Percentiles rank a stretch among this genome's conserved stretches.
phyloP scores from a whole-genome alignment of 208 protist species.

The Willaertia magna region DNA sequence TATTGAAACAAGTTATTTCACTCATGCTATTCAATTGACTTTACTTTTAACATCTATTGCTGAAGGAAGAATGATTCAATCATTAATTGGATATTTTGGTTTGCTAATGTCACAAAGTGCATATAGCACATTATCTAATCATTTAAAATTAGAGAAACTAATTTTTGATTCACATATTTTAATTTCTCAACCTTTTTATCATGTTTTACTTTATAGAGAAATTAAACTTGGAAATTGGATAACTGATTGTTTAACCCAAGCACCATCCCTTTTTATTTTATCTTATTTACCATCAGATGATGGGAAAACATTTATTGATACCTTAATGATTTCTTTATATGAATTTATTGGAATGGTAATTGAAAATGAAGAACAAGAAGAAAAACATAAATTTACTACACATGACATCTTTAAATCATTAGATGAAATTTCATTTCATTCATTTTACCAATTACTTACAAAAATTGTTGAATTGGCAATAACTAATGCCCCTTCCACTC shows the following conservation, averaged over 20 bases:
- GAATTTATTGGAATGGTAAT: background rate
- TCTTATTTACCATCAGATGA: background rate
- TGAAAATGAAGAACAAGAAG: background rate
- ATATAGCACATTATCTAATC: background rate
- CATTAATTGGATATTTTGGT: background rate
- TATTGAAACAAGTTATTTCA: background rate
- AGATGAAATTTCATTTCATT: background rate
- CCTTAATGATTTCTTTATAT: background rate
- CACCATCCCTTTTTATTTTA: background rate
- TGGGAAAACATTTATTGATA: background rate
- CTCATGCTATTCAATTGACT: background rate
- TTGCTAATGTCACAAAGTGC: background rate
- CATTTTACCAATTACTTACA: background rate
- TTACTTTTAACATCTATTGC: background rate
- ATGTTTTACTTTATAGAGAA: background rate
- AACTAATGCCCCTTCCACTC: background rate
- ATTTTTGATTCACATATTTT: background rate
- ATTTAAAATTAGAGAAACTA: background rate
- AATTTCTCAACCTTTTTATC: background rate
- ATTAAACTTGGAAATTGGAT: background rate
- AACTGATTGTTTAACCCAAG: background rate
- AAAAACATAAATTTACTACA: background rate
- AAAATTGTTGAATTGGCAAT: background rate
- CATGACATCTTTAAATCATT: background rate
- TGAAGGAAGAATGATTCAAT: background rate